Conservation (phyloP, 2,329 filamentous ascomycete species). For the Fusarium sp. region DNA sequence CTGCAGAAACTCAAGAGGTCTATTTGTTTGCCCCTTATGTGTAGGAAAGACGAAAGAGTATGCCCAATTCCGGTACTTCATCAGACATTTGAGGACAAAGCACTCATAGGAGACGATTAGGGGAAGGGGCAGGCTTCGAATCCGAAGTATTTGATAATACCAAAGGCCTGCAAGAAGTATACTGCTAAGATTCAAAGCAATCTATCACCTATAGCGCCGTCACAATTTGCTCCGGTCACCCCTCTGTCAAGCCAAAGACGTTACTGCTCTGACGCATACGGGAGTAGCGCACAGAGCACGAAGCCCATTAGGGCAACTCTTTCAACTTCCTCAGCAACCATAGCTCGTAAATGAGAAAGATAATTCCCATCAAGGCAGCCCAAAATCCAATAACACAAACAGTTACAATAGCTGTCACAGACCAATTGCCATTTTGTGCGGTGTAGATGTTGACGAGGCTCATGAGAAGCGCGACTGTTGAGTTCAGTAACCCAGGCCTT, state of each 20-base stretch:
- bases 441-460: conserved; percentile 2
- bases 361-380: not conserved
- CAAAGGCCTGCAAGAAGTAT: too few relatives aligned
- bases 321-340: too few relatives aligned
- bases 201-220: too few relatives aligned
- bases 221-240: too few relatives aligned
- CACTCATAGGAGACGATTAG: not conserved
- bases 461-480: not conserved
- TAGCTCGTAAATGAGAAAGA: too few relatives aligned
- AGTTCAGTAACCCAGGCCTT: not conserved
- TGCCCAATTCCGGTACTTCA: not conserved
- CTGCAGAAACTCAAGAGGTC: not conserved
- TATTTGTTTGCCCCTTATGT: conserved; percentile 1
- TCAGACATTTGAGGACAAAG: not conserved
- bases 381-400: conserved; percentile 1
- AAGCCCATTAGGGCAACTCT: too few relatives aligned
- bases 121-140: too few relatives aligned
- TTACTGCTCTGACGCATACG: too few relatives aligned
- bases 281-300: too few relatives aligned
- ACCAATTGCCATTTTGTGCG: not conserved
- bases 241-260: not conserved
- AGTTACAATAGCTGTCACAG: not conserved
- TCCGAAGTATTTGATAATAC: too few relatives aligned
- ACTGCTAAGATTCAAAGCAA: too few relatives aligned
- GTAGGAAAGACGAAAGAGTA: not conserved